These are phyloP conservation scores for Debaryomyces singareniensis DNA, from an alignment of 1,139 yeast species.

Conservation along the genomic window DNA sequence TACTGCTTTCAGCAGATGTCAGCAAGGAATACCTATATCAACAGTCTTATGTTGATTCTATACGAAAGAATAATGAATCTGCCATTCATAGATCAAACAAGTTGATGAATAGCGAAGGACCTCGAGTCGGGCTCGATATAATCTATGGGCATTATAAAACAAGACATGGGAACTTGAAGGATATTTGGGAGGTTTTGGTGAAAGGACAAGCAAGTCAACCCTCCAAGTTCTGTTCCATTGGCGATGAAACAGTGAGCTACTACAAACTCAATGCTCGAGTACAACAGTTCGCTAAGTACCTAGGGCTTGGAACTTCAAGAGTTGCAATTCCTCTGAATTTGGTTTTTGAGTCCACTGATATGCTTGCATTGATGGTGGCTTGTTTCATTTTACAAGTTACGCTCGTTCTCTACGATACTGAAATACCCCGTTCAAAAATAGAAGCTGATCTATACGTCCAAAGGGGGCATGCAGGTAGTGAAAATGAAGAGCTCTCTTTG, in stretches of 20 bases:
- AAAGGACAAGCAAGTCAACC: constrained; percentile 10
- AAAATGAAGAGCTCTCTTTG: constrained; percentile 1
- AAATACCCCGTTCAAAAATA: constrained; percentile 6
- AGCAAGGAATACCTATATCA: constrained; percentile 51
- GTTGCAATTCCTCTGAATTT: constrained; percentile 14
- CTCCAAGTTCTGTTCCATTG: constrained; percentile 11
- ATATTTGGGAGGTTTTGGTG: constrained; percentile 49
- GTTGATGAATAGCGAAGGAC: constrained; percentile 54
- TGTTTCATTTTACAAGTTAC: constrained; percentile 25
- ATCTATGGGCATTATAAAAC: constrained; percentile 54
- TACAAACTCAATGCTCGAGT: constrained; percentile 21
- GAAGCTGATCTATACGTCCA: constrained; percentile 7
- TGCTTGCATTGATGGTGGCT: constrained; percentile 19
- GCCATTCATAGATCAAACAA: constrained; percentile 61
- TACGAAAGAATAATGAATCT: constrained; percentile 52
- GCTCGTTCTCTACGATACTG: constrained; percentile 14
- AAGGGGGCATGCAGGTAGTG: constrained; percentile 2
- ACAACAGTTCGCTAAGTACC: constrained; percentile 10
- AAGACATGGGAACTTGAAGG: constrained; percentile 64
- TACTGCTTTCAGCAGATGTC: constrained; percentile 39
- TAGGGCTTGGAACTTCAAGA: constrained; percentile 9
- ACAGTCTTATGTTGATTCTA: constrained; percentile 53
- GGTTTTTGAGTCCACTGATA: constrained; percentile 13
- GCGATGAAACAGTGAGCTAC: constrained; percentile 12
- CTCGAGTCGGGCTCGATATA: constrained; percentile 61